Conservation (phyloP, 495 filamentous ascomycete genomes). For the Amniculicola lignicola region DNA sequence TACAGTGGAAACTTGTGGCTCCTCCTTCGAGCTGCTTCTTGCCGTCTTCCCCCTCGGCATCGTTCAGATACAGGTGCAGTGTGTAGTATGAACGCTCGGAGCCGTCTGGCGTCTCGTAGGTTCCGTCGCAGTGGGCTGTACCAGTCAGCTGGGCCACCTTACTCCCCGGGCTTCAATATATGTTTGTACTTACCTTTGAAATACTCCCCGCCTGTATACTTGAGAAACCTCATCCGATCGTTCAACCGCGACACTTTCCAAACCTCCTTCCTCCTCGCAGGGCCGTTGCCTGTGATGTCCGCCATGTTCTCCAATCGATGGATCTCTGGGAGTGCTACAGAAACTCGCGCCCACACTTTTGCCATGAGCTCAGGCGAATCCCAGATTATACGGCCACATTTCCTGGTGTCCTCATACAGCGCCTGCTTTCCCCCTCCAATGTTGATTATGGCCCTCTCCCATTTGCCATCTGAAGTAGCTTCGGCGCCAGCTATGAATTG, state of each 20-base stretch:
- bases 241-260: constrained; percentile 64
- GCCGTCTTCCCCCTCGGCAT: constrained; percentile 49
- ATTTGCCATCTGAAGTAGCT: constrained; percentile 39
- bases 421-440: constrained; percentile 59
- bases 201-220: constrained; percentile 71
- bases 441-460: constrained; percentile 69
- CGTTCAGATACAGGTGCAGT: constrained; percentile 80
- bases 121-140: constrained; percentile 70
- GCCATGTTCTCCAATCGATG: constrained; percentile 42
- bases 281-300: constrained; percentile 49
- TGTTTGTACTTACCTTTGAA: constrained; percentile 57
- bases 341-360: constrained; percentile 59
- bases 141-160: constrained; percentile 4
- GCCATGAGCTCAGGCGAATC: constrained; percentile 60
- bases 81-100: constrained; percentile 66
- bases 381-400: constrained; percentile 73
- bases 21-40: constrained; percentile 52
- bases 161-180: neutral
- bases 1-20: constrained; percentile 63
- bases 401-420: constrained; percentile 55
- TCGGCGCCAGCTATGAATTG: constrained; percentile 39
- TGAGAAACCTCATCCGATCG: constrained; percentile 76
- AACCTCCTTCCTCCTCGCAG: constrained; percentile 46
- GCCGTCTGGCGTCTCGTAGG: constrained; percentile 59
- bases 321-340: constrained; percentile 48